Evolutionary conservation across 1,284 basidiomycete genomes (phyloP), one percentile per base, ranked within the genome.

Genomic region (Pascua sp.): DNA sequence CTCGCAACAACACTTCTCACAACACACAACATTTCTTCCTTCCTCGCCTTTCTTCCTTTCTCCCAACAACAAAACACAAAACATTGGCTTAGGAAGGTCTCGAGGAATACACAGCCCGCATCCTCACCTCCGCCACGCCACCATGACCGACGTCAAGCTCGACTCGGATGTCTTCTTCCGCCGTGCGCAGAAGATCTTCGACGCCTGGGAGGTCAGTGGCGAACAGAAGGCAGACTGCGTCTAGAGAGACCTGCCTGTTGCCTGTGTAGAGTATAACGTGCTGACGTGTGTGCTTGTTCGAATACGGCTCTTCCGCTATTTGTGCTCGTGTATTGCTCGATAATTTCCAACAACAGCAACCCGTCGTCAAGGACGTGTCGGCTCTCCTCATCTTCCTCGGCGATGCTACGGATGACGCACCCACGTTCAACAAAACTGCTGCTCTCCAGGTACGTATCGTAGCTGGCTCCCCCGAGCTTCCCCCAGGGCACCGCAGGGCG

Each of bases 361-460:
- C 42, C 15, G 13, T n/a, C 38, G 38, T 49, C 38, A 49, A 37
- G 11, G 18, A 39, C 38, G 16, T 39, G 42, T 43, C 39, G 63
- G 86, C 86, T 13, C 75, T 95, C n/a, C 75, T 91, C 10, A 78
- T 95, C 38, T 73, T 89, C 37, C 86, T 90, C 37, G 92, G 92
- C 24, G 90, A 94, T 64, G 87, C 89, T 17, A 86, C 86, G 5
- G 84, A 86, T 9, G 91, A 94, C 62, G 87, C 91, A 61, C 87
- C 89, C 60, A 84, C 89, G 39, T 86, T 90, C 67, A 83, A 85
- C 63, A 95, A 95, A 73, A 88, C 90, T n/a, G 90, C 88, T 11
- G 88, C 90, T 45, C 82, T 95, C 54, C 92, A 96, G 81, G 92
- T 91, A 60, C 66, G 86, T 60, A 47, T 44, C 63, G 13, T 39